Evolutionary conservation across 805 yeast genomes (phyloP), one percentile per base, ranked within the genome.

Genomic region (Candida saitoana): DNA sequence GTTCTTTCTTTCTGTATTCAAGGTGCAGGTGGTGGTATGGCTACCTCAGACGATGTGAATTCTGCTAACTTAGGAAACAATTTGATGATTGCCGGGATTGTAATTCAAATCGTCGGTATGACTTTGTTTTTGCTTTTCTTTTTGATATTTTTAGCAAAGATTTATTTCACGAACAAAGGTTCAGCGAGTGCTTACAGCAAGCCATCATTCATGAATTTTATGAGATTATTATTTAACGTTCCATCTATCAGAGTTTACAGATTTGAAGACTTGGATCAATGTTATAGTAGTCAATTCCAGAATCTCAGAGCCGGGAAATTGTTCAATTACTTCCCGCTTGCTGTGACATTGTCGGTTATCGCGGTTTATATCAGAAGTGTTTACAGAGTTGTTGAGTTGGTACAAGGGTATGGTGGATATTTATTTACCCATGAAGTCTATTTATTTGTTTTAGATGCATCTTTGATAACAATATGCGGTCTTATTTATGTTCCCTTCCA

Each of bases 401-500:
- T 49, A n/a, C 51, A 63, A 42, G 67, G 67, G 3, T 43, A 31
- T 20, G 45, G 47, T 19, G 67, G 68, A 18, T 36, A 60, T 46
- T 56, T 68, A 41, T 57, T 65, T 29, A 46, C 51, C 1, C 67
- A 64, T 46, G 74, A 69, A 46, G 63, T 57, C 3, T 67, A 47
- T 46, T 38, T 69, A 29, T 61, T 67, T 68, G 59, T 57, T 2
- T 59, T 69, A 32, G 74, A 69, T 47, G 70, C 73, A 0, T 36
- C 54, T 2, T 60, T 69, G 70, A 55, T 67, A 29, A 62, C 68
- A 3, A 42, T 65, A 18, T 60, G 65, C 5, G 71, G 70, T 6
- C 33, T 67, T n/a, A 46, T 66, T 7, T 62, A 66, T 36, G 44
- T 65, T 29, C 63, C 64, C 1, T 68, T 68, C 62, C 74, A 67